phyloP scores from a whole-genome alignment of 257 asterid species.

The Penstemon eatonii region DNA sequence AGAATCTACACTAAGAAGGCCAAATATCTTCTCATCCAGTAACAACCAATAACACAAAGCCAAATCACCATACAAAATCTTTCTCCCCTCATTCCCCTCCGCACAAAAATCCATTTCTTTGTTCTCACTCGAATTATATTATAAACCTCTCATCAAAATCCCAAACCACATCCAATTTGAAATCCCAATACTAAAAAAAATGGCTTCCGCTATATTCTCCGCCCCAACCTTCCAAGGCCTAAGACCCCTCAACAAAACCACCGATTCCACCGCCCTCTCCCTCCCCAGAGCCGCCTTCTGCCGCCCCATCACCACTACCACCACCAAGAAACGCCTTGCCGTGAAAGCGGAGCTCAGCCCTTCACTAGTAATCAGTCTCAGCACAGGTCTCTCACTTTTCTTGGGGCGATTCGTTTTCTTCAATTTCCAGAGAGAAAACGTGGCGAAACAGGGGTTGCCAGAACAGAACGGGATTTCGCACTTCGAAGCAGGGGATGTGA shows the following conservation, averaged over 20 bases:
- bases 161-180: not conserved
- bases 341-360: constrained; percentile 80
- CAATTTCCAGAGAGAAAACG: constrained; percentile 95
- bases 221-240: constrained; percentile 87
- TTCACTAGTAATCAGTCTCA: constrained; percentile 72
- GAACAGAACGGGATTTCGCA: constrained; percentile 84
- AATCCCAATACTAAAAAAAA: constrained; percentile 8
- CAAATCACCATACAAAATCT: constrained; percentile 41
- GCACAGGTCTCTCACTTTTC: constrained; percentile 91
- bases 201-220: constrained; percentile 82
- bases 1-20: no score
- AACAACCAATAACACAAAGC: no score
- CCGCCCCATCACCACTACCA: constrained; percentile 30
- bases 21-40: no score
- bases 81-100: constrained; percentile 46
- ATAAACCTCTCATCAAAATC: not conserved
- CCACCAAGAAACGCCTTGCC: constrained; percentile 33
- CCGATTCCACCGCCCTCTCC: constrained; percentile 40
- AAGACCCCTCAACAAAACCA: constrained; percentile 70
- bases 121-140: constrained; percentile 1
- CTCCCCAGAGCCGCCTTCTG: constrained; percentile 29
- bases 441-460: constrained; percentile 85
- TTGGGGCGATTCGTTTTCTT: constrained; percentile 91
- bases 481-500: constrained; percentile 84
- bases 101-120: constrained; percentile 41